These are phyloP conservation scores for Penicillium sp. DNA, from an alignment of 2,329 filamentous ascomycete genomes.

Conservation along the genomic window DNA sequence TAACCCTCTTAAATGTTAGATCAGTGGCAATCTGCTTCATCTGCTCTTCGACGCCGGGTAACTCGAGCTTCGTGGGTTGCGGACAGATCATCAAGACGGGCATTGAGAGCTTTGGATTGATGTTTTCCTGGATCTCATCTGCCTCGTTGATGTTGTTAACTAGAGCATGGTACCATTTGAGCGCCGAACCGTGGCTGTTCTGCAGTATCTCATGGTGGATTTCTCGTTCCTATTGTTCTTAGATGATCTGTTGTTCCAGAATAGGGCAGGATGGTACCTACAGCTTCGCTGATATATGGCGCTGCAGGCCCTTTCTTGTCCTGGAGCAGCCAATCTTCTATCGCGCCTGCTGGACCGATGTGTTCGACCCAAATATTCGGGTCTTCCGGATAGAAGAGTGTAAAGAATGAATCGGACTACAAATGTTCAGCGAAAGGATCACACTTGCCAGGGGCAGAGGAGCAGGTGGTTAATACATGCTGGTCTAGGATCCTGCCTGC, in stretches of 20 bases:
- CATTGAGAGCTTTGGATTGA: slow-evolving; percentile 24
- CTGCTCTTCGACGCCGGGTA: slow-evolving; percentile 19
- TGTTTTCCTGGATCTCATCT: slow-evolving; percentile 23
- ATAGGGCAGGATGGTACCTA: slow-evolving; percentile 4
- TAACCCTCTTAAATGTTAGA: slow-evolving; percentile 24
- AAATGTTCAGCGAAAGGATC: background rate
- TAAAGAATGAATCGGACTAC: slow-evolving; percentile 30
- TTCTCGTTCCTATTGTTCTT: slow-evolving; percentile 21
- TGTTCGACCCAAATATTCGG: slow-evolving; percentile 26
- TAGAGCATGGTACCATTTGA: slow-evolving; percentile 33
- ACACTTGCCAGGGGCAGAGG: background rate
- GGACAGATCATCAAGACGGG: slow-evolving; percentile 27
- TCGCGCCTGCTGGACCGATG: slow-evolving; percentile 26
- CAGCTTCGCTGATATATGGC: slow-evolving; percentile 26
- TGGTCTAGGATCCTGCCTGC: slow-evolving; percentile 27
- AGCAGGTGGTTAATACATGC: slow-evolving; percentile 23
- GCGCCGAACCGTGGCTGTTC: slow-evolving; percentile 24
- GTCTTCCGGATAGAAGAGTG: slow-evolving; percentile 30
- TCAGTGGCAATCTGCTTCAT: slow-evolving; percentile 24
- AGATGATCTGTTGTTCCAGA: background rate
- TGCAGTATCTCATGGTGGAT: slow-evolving; percentile 28
- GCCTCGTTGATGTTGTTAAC: slow-evolving; percentile 28
- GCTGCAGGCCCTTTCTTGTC: slow-evolving; percentile 24
- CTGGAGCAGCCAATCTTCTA: slow-evolving; percentile 28
- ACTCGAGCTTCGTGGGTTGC: slow-evolving; percentile 16